Evolutionary conservation across 2,329 filamentous ascomycete species (phyloP).

Genomic region (Fusarium newnesense): DNA sequence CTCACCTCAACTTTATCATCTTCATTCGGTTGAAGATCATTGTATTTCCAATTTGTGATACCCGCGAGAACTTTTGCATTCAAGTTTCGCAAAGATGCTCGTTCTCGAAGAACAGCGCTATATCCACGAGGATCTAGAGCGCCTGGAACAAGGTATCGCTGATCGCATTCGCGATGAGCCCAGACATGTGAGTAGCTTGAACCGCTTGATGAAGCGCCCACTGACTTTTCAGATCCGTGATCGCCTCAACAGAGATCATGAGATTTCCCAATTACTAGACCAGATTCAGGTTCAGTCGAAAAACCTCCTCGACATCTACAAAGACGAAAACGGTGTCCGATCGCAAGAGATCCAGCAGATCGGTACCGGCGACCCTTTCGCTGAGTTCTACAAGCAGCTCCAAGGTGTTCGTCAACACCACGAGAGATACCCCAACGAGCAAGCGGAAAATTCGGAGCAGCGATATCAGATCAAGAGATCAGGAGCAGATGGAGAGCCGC

Average conservation of each 20-base stretch:
- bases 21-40: not conserved
- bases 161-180: constrained; percentile 91
- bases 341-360: constrained; percentile 86
- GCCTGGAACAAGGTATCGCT: constrained; percentile 91
- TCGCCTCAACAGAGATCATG: constrained; percentile 88
- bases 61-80: not conserved
- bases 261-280: constrained; percentile 85
- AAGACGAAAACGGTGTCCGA: constrained; percentile 77
- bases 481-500: constrained; percentile 70
- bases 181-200: constrained; percentile 73
- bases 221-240: constrained; percentile 77
- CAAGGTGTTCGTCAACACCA: constrained; percentile 87
- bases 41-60: not conserved
- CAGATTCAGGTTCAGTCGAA: constrained; percentile 89
- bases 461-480: constrained; percentile 81
- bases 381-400: constrained; percentile 90
- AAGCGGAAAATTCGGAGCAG: constrained; percentile 92
- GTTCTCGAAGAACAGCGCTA: constrained; percentile 92
- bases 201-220: not conserved
- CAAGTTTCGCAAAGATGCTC: constrained; percentile 67
- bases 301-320: constrained; percentile 84
- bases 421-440: constrained; percentile 90
- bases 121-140: constrained; percentile 95
- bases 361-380: constrained; percentile 85
- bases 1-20: constrained; percentile 30